These are phyloP conservation scores for Galerina sulciceps DNA, from an alignment of 768 basidiomycete species.

Conservation along the genomic window DNA sequence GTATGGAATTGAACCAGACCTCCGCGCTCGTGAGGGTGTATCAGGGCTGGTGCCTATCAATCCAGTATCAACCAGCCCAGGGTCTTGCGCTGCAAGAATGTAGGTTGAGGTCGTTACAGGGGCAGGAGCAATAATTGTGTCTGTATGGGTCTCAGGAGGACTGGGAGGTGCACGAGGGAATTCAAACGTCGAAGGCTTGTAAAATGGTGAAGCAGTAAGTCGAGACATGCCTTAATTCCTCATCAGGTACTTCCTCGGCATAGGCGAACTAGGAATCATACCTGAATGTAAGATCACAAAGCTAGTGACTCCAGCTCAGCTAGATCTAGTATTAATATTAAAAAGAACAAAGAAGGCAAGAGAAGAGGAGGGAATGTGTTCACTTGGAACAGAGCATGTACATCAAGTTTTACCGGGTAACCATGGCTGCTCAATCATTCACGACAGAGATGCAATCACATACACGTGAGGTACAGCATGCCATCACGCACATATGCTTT, in stretches of 20 bases:
- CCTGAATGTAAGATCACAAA: neutral
- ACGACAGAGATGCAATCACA: neutral
- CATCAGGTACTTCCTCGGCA: no score
- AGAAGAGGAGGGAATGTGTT: neutral
- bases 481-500: no score
- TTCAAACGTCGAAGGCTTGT: conserved; percentile 50
- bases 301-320: conserved; percentile 1
- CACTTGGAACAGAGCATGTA: neutral
- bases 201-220: conserved; percentile 43
- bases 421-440: conserved; percentile 5
- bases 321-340: neutral
- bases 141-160: conserved; percentile 45
- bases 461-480: neutral
- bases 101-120: conserved; percentile 8
- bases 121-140: conserved; percentile 16
- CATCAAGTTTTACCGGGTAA: neutral
- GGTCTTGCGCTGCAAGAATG: conserved; percentile 13
- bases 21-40: conserved; percentile 42
- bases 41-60: conserved; percentile 27
- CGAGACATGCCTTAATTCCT: conserved; percentile 38
- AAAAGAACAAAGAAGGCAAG: neutral
- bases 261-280: neutral
- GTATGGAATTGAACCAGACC: conserved; percentile 58
- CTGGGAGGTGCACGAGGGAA: conserved; percentile 44
- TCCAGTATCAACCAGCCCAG: conserved; percentile 19